Evolutionary conservation across 2,329 filamentous ascomycete genomes (phyloP).

Genomic region (Penicillium sp.): DNA sequence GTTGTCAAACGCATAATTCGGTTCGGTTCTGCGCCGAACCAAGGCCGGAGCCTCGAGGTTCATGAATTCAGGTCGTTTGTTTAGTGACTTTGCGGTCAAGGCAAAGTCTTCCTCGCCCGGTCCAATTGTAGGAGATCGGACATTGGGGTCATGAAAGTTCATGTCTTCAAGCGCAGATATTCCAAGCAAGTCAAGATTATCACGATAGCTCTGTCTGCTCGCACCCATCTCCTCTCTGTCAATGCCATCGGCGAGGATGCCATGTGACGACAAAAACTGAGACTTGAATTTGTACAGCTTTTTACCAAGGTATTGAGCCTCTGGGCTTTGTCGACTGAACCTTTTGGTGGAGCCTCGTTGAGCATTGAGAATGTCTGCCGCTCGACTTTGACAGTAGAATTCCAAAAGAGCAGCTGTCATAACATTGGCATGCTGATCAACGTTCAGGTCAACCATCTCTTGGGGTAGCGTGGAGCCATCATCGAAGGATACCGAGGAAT

Average conservation of each 20-base stretch:
- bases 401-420: slow-evolving; percentile 49
- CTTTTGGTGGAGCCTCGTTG: slow-evolving; percentile 34
- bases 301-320: slow-evolving; percentile 45
- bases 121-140: slow-evolving; percentile 23
- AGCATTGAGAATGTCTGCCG: slow-evolving; percentile 48
- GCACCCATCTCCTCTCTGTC: slow-evolving; percentile 41
- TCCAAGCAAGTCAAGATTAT: slow-evolving; percentile 46
- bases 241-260: slow-evolving; percentile 41
- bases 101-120: slow-evolving; percentile 25
- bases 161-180: slow-evolving; percentile 39
- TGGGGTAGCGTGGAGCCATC: slow-evolving; percentile 22
- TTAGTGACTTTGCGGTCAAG: slow-evolving; percentile 21
- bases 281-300: slow-evolving; percentile 46
- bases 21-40: slow-evolving; percentile 13
- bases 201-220: slow-evolving; percentile 45
- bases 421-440: slow-evolving; percentile 41
- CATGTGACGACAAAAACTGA: slow-evolving; percentile 44
- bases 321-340: slow-evolving; percentile 45
- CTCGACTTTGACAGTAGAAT: slow-evolving; percentile 47
- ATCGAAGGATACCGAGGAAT: slow-evolving; percentile 19
- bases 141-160: slow-evolving; percentile 26
- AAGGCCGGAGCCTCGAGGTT: slow-evolving; percentile 17
- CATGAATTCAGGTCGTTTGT: slow-evolving; percentile 11
- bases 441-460: slow-evolving; percentile 32
- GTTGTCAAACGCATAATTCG: slow-evolving; percentile 17